Evolutionary conservation across 805 yeast genomes (phyloP), one percentile per base, ranked within the genome.

Genomic region (Candida ipomoeae): DNA sequence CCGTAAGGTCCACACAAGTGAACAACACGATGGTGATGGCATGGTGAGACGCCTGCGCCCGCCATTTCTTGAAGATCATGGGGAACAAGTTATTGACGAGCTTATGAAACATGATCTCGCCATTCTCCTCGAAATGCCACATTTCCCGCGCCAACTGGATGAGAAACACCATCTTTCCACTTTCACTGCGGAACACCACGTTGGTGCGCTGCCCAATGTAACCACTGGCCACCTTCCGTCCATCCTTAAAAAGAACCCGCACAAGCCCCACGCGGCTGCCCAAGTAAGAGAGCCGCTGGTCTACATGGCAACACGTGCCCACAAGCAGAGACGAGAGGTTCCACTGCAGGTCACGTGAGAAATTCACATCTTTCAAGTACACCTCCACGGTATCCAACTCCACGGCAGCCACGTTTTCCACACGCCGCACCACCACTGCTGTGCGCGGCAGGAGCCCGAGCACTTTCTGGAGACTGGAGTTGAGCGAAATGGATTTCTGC

Each of bases 61-160:
- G 79, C 98, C 98, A 94, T 52, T 84, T 78, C 58, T 84, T 84
- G 65, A 94, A 89, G 35, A 92, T 84, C 52, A 84, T 85, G 0
- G 99, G 99, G 48, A 94, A 83, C 46, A 92, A 74, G n/a, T 95
- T 87, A 64, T 92, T 91, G 42, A 94, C 89, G 58, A 94, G 81
- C 66, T 90, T 89, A 65, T 91, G 92, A 65, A 92, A 92, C 80
- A 89, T 81, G 48, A 91, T 87, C 62, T 92, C 97, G 1, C 99
- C 99, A 56, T 87, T 87, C 62, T 91, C 97, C 67, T 94, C 98
- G 66, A 94, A 94, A 65, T 90, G 89, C 95, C 97, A 94, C 97
- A 94, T 94, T 62, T 94, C 99, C 37, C 86, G 79, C 1, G 97
- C 87, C 54, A 91, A 82, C 63, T 94, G 99, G 46, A 94, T 83